phyloP scores from a whole-genome alignment of 495 filamentous ascomycete genomes.

The Aspergillus bertholletiae region DNA sequence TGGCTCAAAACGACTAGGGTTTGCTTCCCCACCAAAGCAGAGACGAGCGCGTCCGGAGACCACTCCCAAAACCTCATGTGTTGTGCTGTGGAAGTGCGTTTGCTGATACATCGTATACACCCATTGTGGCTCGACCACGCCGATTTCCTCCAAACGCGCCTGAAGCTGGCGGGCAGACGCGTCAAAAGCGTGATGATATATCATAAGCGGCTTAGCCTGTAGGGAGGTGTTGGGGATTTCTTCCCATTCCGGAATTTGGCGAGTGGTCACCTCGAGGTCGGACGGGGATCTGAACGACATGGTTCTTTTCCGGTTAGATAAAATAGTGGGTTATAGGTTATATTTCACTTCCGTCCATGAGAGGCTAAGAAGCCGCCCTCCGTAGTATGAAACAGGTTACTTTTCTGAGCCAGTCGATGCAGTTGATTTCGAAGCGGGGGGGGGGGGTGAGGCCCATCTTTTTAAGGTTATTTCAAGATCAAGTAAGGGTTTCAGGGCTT shows the following conservation, averaged over 20 bases:
- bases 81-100: conserved; percentile 64
- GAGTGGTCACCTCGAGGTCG: conserved; percentile 49
- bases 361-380: no score
- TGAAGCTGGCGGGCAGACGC: conserved; percentile 47
- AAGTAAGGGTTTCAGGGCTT: neutral
- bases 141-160: conserved; percentile 45
- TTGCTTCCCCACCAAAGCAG: conserved; percentile 65
- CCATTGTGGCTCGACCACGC: conserved; percentile 62
- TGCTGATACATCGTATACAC: conserved; percentile 62
- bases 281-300: conserved; percentile 43
- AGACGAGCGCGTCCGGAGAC: conserved; percentile 54
- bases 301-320: neutral
- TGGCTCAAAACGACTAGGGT: conserved; percentile 53
- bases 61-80: conserved; percentile 64
- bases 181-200: conserved; percentile 55
- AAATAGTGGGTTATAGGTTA: no score
- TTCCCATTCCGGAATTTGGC: conserved; percentile 55
- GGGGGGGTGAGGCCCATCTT: no score
- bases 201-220: conserved; percentile 58
- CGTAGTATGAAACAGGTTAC: no score
- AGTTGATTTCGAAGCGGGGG: no score
- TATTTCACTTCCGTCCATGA: no score
- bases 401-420: no score
- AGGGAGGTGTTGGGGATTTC: conserved; percentile 65
- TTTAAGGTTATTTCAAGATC: neutral